Percentiles rank a stretch among this genome's conserved stretches.
phyloP scores from a whole-genome alignment of 129 eudicot genomes.

The Flaveria brownii region DNA sequence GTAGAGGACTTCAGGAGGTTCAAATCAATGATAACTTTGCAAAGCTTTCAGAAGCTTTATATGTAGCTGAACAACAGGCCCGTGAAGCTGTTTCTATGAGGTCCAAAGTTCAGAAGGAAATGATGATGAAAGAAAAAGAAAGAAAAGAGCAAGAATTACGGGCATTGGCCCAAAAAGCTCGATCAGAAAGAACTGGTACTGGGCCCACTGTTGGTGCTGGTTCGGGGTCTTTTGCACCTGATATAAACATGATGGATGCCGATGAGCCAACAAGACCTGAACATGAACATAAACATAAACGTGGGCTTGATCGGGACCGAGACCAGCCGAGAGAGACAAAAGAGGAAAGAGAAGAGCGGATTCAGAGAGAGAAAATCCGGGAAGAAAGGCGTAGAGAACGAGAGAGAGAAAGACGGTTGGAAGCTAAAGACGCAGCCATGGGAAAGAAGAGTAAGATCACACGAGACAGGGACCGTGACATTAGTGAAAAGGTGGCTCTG shows the following conservation, averaged over 20 bases:
- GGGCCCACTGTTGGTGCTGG: constrained; percentile 45
- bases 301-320: constrained; percentile 42
- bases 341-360: constrained; percentile 70
- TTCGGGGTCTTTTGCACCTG: constrained; percentile 44
- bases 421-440: constrained; percentile 89
- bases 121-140: constrained; percentile 89
- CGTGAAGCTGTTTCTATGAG: constrained; percentile 85
- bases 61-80: constrained; percentile 86
- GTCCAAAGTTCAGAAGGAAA: constrained; percentile 88
- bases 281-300: constrained; percentile 30
- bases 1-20: constrained; percentile 91
- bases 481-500: constrained; percentile 93
- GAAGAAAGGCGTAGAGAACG: constrained; percentile 85
- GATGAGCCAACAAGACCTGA: constrained; percentile 46
- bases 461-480: constrained; percentile 80
- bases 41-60: constrained; percentile 79
- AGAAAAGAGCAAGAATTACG: constrained; percentile 77
- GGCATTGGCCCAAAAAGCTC: constrained; percentile 76
- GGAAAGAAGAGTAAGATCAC: constrained; percentile 96
- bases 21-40: constrained; percentile 89
- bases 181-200: constrained; percentile 75
- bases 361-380: constrained; percentile 74
- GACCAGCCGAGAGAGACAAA: constrained; percentile 52
- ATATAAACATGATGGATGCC: constrained; percentile 37
- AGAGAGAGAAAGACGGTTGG: constrained; percentile 83